Conservation (phyloP, 106 monocot genomes). For the Alisma plantagoaquatica region DNA sequence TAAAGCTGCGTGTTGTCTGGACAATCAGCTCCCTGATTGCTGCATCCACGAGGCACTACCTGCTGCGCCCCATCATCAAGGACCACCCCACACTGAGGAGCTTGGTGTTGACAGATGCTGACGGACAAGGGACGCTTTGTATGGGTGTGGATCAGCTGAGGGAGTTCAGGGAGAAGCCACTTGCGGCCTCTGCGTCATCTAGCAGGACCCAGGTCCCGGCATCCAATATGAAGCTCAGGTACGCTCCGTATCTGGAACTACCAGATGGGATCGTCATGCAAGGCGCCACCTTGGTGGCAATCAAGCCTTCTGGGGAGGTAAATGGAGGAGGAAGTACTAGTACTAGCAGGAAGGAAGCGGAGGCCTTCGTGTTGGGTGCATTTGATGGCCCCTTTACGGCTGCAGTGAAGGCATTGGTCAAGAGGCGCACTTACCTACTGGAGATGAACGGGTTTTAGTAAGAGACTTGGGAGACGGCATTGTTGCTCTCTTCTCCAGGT, state of each 20-base stretch:
- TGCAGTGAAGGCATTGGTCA: conserved; percentile 48
- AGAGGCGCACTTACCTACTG: conserved; percentile 58
- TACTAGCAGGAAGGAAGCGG: conserved; percentile 44
- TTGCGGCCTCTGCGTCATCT: conserved; percentile 53
- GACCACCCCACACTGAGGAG: conserved; percentile 64
- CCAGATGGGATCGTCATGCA: conserved; percentile 55
- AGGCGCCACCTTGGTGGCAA: conserved; percentile 74
- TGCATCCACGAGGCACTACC: conserved; percentile 76
- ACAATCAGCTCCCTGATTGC: conserved; percentile 84
- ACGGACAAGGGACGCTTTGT: conserved; percentile 61
- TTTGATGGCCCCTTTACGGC: conserved; percentile 64
- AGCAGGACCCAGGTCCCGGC: conserved; percentile 73
- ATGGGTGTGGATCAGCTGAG: conserved; percentile 61
- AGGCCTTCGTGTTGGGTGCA: conserved; percentile 41
- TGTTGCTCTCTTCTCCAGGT: too few species aligned
- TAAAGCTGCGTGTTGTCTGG: conserved; percentile 82
- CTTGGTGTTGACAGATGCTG: conserved; percentile 65
- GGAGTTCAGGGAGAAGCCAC: conserved; percentile 77
- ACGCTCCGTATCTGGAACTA: conserved; percentile 58
- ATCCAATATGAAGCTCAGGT: conserved; percentile 70
- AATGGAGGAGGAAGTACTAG: conserved; percentile 4
- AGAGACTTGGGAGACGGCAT: too few species aligned
- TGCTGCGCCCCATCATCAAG: conserved; percentile 59
- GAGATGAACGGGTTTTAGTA: conserved; percentile 95
- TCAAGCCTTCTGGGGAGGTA: conserved; percentile 50